Conservation (phyloP, 2,329 filamentous ascomycete genomes). For the Penicillium sumatraense region DNA sequence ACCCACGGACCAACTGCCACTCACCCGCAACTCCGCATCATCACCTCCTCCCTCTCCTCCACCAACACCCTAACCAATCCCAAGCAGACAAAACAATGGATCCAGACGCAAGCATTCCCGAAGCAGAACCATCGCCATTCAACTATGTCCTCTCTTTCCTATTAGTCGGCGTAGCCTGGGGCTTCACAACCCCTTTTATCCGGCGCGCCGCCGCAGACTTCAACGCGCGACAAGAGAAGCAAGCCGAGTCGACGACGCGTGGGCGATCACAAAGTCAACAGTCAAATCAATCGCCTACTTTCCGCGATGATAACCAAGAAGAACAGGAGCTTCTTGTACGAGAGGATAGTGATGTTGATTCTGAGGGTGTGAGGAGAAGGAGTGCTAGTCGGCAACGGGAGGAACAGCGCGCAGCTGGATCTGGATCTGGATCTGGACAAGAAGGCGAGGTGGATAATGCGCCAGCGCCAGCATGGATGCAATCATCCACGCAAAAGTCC, state of each 20-base stretch:
- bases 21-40: neutral
- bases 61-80: neutral
- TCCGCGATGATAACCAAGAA: conserved; percentile 8
- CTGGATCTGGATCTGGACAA: conserved; percentile 31
- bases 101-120: conserved; percentile 32
- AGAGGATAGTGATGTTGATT: neutral
- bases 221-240: conserved; percentile 57
- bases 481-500: conserved; percentile 39
- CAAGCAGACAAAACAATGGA: conserved; percentile 31
- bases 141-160: conserved; percentile 90
- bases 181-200: conserved; percentile 91
- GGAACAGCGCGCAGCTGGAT: conserved; percentile 43
- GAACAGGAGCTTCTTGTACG: conserved; percentile 21
- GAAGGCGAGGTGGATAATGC: conserved; percentile 20
- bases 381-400: conserved; percentile 20
- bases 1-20: neutral
- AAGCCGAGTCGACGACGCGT: conserved; percentile 12
- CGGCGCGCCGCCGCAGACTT: conserved; percentile 80
- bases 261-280: conserved; percentile 16
- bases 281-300: neutral
- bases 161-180: conserved; percentile 90
- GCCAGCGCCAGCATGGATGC: conserved; percentile 38
- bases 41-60: neutral
- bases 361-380: conserved; percentile 15
- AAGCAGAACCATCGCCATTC: conserved; percentile 53